phyloP scores from a whole-genome alignment of 2,329 filamentous ascomycete genomes.

The Pyricularia pennisetigena region DNA sequence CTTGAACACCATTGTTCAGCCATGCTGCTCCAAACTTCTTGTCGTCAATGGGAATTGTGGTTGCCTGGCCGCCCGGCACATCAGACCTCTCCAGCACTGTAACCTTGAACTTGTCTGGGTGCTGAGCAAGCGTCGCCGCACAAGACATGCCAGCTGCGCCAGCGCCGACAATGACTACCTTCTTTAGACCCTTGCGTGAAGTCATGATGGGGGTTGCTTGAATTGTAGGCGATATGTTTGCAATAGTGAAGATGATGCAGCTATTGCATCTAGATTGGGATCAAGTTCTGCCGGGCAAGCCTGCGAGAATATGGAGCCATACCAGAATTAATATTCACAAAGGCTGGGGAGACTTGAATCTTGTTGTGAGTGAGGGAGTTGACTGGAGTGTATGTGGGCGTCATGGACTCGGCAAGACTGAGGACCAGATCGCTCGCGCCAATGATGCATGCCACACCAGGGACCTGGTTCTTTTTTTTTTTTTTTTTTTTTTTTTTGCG shows the following conservation, averaged over 20 bases:
- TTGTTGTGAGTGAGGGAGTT: neutral
- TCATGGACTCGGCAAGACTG: neutral
- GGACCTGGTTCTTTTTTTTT: neutral
- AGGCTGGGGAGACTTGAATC: neutral
- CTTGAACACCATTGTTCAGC: slow-evolving; percentile 56
- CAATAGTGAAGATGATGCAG: neutral
- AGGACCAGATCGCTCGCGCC: neutral
- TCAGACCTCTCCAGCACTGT: slow-evolving; percentile 46
- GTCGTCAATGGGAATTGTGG: slow-evolving; percentile 50
- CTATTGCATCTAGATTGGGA: neutral
- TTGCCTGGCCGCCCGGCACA: slow-evolving; percentile 53
- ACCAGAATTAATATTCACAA: neutral
- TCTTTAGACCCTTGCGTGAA: slow-evolving; percentile 21
- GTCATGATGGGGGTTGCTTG: neutral
- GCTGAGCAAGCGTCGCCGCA: slow-evolving; percentile 32
- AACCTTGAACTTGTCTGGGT: slow-evolving; percentile 49
- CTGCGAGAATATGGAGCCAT: neutral
- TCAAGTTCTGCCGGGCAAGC: neutral
- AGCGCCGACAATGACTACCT: slow-evolving; percentile 49
- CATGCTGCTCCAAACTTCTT: slow-evolving; percentile 48
- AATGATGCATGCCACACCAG: neutral
- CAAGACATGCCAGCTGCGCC: slow-evolving; percentile 47
- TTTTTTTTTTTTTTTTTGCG: neutral
- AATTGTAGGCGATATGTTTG: neutral
- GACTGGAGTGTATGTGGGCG: neutral